These are phyloP conservation scores for Miscanthus lutarioriparius DNA, from an alignment of 176 grass and related monocot genomes.

Conservation along the genomic window DNA sequence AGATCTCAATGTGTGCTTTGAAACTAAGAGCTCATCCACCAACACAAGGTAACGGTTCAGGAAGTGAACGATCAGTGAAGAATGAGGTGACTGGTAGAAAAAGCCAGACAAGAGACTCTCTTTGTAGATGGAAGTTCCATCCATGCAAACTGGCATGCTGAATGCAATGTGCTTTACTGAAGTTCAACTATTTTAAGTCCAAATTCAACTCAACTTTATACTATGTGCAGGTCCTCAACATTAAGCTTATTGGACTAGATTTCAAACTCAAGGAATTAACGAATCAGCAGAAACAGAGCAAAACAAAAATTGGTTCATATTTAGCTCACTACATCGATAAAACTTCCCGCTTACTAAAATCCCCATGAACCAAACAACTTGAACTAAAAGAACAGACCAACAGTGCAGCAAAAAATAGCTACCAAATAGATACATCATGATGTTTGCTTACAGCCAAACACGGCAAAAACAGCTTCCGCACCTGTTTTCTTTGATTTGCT, in stretches of 20 bases:
- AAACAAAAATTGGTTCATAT: not conserved
- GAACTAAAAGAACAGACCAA: not conserved
- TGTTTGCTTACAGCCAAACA: not conserved
- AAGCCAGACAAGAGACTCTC: not conserved
- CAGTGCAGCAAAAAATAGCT: not conserved
- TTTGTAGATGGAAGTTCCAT: not conserved
- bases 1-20: not conserved
- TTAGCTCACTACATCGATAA: not conserved
- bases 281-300: not conserved
- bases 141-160: not conserved
- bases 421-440: not conserved
- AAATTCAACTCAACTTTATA: constrained; percentile 3
- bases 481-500: not conserved
- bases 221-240: not conserved
- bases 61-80: not conserved
- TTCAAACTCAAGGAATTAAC: not conserved
- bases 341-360: not conserved
- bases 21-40: not conserved
- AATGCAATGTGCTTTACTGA: not conserved
- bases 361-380: not conserved
- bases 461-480: not conserved
- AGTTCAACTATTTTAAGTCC: constrained; percentile 9
- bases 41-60: not conserved
- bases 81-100: not conserved
- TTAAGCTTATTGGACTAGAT: not conserved